Base-by-base conservation (phyloP, 2,329 filamentous ascomycete genomes). In the Diaporthe humulicola region DNA sequence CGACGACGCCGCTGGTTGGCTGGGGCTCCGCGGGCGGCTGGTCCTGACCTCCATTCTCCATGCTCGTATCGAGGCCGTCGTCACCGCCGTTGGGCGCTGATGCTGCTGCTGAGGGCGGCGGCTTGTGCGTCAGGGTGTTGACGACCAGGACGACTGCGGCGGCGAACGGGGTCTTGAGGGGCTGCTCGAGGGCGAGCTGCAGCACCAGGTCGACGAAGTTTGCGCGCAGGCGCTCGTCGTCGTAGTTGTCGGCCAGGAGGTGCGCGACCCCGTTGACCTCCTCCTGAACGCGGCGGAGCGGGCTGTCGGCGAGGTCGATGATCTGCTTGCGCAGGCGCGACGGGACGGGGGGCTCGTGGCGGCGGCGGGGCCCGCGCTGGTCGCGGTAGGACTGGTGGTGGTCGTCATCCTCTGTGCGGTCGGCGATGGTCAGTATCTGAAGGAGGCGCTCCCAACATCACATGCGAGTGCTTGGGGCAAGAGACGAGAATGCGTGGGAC, bases 121-220 rank as follows among this genome's bases (percentile, higher is more conserved):
- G 73, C 60, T 73, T 74, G 56, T 67, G 42, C 38, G 57, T 95
- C 79, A 94, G 86, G 36, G 91, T 90, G 85, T 98, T 98, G 78
- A 93, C 90, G 73, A 95, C 90, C 74, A 98, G 89, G 57, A 97
- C 90, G 19, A 96, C 92, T 28, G 94, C 95, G 14, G 96, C 95
- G 50, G 98, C 90, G 82, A 98, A 98, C 0, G 97, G 96, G n/a
- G 95, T 97, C 88, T 98, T 98, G 84, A 99, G 93, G 1, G 97
- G 97, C 85, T 99, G 97, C 85, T 99, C 97, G 48, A 95, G 83
- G 57, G 94, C 89, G 78, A 98, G 88, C 84, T 96, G 94, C 74
- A 96, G 86, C 10, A 92, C 87, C 40, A 98, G 89, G 74, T 93
- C 90, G 78, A 94, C 87, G 82, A 98, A 97, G 69, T 89, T 91